Evolutionary conservation across 2,329 filamentous ascomycete genomes (phyloP).

Genomic region (Tolypocladium tropicale): DNA sequence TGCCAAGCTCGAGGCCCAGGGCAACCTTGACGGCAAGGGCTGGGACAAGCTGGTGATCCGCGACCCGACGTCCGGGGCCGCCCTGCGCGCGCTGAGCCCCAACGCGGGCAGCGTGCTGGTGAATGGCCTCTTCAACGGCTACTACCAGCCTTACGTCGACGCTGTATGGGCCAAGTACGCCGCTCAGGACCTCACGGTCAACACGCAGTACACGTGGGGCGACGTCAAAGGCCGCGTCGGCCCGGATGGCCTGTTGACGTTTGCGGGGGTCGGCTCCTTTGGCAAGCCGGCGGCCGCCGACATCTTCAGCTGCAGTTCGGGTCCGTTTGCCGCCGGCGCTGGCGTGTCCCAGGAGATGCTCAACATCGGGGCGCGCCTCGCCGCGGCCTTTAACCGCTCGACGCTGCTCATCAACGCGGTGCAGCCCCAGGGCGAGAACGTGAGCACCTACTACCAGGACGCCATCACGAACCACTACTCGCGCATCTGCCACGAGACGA

Average conservation of each 20-base stretch:
- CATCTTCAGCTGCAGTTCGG: conserved; percentile 43
- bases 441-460: conserved; percentile 41
- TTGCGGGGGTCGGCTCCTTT: conserved; percentile 34
- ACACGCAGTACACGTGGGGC: conserved; percentile 45
- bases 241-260: conserved; percentile 25
- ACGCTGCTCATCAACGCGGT: conserved; percentile 47
- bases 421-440: conserved; percentile 41
- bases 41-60: conserved; percentile 43
- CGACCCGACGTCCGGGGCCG: conserved; percentile 20
- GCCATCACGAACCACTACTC: conserved; percentile 56
- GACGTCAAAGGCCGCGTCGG: conserved; percentile 32
- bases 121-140: conserved; percentile 34
- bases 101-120: conserved; percentile 37
- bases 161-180: conserved; percentile 41
- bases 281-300: conserved; percentile 35
- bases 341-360: conserved; percentile 36
- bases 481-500: conserved; percentile 51
- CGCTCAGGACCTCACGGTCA: conserved; percentile 32
- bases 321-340: conserved; percentile 40
- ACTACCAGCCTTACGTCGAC: conserved; percentile 40
- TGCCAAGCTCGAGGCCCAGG: conserved; percentile 32
- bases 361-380: conserved; percentile 61
- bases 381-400: conserved; percentile 65
- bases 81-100: conserved; percentile 42
- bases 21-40: conserved; percentile 32